Evolutionary conservation across 2,329 filamentous ascomycete genomes (phyloP).

Genomic region (Allantophomopsis lycopodina): DNA sequence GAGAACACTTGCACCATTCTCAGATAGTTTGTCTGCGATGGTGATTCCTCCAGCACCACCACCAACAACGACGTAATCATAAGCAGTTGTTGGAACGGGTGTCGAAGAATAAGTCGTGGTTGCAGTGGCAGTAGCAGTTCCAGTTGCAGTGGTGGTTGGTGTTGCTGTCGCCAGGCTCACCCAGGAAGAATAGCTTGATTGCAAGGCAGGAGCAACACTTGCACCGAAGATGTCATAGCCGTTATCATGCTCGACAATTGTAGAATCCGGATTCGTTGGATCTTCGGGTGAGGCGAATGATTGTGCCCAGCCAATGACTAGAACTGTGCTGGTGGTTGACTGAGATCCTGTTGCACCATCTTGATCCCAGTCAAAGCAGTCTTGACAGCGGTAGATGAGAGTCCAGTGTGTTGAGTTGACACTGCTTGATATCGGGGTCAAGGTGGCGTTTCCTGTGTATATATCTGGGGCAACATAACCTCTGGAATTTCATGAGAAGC

Average conservation of each 20-base stretch:
- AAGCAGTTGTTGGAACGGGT: conserved; percentile 28
- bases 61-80: conserved; percentile 49
- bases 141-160: conserved; percentile 12
- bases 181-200: conserved; percentile 20
- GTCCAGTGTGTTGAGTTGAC: conserved; percentile 45
- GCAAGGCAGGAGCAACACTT: conserved; percentile 26
- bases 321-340: conserved; percentile 26
- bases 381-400: conserved; percentile 25
- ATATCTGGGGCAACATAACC: conserved; percentile 43
- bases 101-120: conserved; percentile 30
- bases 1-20: conserved; percentile 30
- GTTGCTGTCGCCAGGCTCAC: conserved; percentile 12
- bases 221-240: conserved; percentile 38
- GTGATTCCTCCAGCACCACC: conserved; percentile 45
- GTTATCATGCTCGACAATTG: conserved; percentile 38
- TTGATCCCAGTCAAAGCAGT: neutral
- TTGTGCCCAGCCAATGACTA: conserved; percentile 43
- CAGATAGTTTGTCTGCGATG: conserved; percentile 31
- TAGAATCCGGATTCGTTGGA: conserved; percentile 25
- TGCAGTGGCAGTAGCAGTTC: conserved; percentile 24
- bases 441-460: conserved; percentile 46
- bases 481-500: conserved; percentile 10
- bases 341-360: neutral
- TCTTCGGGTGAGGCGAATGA: conserved; percentile 23
- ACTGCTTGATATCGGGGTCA: conserved; percentile 44